Base-by-base conservation (phyloP, 2,329 filamentous ascomycete genomes). In the Pseudovirgaria hyperparasitica region DNA sequence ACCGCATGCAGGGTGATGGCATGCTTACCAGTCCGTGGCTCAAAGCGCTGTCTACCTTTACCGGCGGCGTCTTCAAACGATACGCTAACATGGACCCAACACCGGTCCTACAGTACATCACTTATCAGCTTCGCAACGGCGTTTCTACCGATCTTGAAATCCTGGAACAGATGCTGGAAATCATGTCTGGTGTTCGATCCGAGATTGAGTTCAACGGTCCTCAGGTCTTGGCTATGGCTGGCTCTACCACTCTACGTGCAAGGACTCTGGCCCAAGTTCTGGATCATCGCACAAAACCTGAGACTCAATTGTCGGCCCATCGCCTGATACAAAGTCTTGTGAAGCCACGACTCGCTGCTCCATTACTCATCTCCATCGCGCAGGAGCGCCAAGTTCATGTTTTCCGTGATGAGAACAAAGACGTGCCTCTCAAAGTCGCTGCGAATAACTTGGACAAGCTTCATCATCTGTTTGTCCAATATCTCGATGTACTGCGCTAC, bases 61-160 rank as follows among this genome's bases (percentile, higher is more conserved):
- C 86, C 22, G 90, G 87, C 13, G 80, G 82, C 46, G 79, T 92
- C 3, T 96, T 92, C 52, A 77, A 80, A 43, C 75, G 82, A 25
- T 94, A 94, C 49, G 70, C 76, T 11, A 70, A 80, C 38, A 77
- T 96, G 63, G 79, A 90, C 40, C 74, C 84, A 1, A 75, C 75
- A 0, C 87, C 90, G 0, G 71, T 98, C 11, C 63, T 98, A 26
- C 81, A 86, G 51, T 96, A 94, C 48, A 81, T 96, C 37, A 78
- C 82, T 24, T 69, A 82, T 34, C 85, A 94, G 48, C 69, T 98
- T 5, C 70, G 75, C 26, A 69, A 68, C 26, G 80, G 86, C 36
- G 92, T 92, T 40, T 79, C 85, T 1, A 92, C 82, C 7, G 86
- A 96, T 50, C 65, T 98, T 18, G 82, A 93, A 36, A 82, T 98